Evolutionary conservation across 2,329 filamentous ascomycete genomes (phyloP), one percentile per base, ranked within the genome.

Genomic region (Periglandula ipomoeae): DNA sequence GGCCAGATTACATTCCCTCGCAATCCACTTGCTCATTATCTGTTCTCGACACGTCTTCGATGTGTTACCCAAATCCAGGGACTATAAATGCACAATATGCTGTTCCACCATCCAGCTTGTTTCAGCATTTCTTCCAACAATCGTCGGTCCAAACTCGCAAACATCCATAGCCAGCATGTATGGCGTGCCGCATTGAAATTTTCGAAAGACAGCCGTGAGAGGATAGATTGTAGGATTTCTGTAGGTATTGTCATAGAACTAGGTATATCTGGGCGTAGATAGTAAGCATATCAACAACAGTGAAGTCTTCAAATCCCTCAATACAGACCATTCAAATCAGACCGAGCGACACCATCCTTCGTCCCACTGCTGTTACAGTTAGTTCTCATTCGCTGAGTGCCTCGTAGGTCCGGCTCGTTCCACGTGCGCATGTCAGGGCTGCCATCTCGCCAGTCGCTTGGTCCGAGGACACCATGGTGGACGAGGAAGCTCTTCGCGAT

Each of bases 131-230:
- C 57, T 23, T 65, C 61, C 10, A 84, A 64, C 2, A 85, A 55
- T 2, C 56, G 62, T 38, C 63, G 61, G 44, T 81, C 66, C n/a
- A 84, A 60, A 44, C 79, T 77, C 20, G 71, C 72, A 34, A 71
- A 61, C 66, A 82, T 79, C 82, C 79, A 85, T 32, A 64, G 62
- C 41, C 74, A 72, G 57, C 80, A 85, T 17, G 74, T 74, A 52
- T 78, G 74, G 17, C 81, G 72, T 15, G 80, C 79, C 47, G 76
- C 70, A 56, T 85, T 75, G 59, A 83, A 85, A 55, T 71, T 68
- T 9, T 49, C 41, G 1, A 67, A 68, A 4, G 52, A 41, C 5
- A 72, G 60, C 7, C 59, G 51, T 11, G 35, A 40, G 50, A 65
- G 68, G 10, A 72, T 61, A 5, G 66, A 56, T 17, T 67, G 61